Evolutionary conservation across 2,329 filamentous ascomycete genomes (phyloP).

Genomic region (Coniella lustricola): DNA sequence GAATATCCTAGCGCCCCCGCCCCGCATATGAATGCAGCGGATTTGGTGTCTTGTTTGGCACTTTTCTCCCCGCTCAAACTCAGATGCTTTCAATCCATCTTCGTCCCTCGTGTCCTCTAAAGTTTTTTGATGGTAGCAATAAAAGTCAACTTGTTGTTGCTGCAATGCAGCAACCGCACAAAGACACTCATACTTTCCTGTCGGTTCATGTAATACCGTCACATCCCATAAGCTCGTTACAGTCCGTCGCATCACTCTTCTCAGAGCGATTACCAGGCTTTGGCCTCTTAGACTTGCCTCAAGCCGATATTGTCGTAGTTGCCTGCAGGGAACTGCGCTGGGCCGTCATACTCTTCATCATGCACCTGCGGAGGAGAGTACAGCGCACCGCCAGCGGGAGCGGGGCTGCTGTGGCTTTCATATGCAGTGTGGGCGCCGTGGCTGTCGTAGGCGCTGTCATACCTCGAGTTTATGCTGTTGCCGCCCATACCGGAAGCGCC

Average conservation of each 20-base stretch:
- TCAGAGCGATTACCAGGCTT: neutral
- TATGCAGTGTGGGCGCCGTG: slow-evolving; percentile 11
- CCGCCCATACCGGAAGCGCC: slow-evolving; percentile 15
- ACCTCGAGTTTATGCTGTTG: slow-evolving; percentile 32
- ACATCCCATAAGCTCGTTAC: neutral
- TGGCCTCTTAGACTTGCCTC: slow-evolving; percentile 38
- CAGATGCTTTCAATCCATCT: too few species aligned
- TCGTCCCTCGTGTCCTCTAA: too few species aligned
- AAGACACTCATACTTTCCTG: too few species aligned
- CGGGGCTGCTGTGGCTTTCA: slow-evolving; percentile 4
- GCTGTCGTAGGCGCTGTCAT: slow-evolving; percentile 44
- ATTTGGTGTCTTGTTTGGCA: too few species aligned
- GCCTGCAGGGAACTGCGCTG: slow-evolving; percentile 48
- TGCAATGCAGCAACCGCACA: too few species aligned
- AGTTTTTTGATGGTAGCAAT: too few species aligned
- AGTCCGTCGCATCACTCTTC: neutral
- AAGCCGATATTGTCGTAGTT: slow-evolving; percentile 35
- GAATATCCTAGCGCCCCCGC: too few species aligned
- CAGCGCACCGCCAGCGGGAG: slow-evolving; percentile 19
- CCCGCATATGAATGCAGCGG: too few species aligned
- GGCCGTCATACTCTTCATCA: slow-evolving; percentile 36
- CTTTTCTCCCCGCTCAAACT: too few species aligned
- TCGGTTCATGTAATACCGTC: too few species aligned
- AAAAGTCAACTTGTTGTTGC: too few species aligned
- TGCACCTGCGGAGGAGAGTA: slow-evolving; percentile 33